Evolutionary conservation across 495 filamentous ascomycete genomes (phyloP), one percentile per base, ranked within the genome.

Genomic region (Lophiotrema nucula): DNA sequence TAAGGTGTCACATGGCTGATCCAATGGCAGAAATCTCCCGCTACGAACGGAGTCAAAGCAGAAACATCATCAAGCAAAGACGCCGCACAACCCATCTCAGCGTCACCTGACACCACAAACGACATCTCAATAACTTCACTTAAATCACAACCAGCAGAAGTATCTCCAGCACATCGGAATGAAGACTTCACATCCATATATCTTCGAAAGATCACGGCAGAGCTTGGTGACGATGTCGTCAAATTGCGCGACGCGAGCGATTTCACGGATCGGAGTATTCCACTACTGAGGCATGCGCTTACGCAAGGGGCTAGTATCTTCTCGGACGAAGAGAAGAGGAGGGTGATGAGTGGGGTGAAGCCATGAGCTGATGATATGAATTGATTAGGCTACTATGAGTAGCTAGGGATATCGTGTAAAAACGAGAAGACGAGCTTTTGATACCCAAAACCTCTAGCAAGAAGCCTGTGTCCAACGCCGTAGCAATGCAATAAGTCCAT

Each of bases 151-250:
- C 37, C 37, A 23, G 31, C 27, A 12, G 22, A 51, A 51, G 11
- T 16, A 18, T 6, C 18, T 11, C 41, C 18, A 15, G 45, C 1
- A 26, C 42, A 21, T 28, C 56, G 22, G 21, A 43, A 25, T 26
- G 61, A 68, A 33, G 53, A 56, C n/a, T 69, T 69, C 50, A 22
- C 43, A 6, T 47, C 56, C 15, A 57, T 61, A 68, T 89, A 89
- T 69, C 78, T 89, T 57, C 78, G 80, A 39, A 78, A 77, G 50
- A 72, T 84, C 16, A 87, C 87, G 4, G 69, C 74, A 10, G 85
- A 89, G 56, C 87, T 89, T 53, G 83, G 81, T 8, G 84, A 89
- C 31, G 87, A 89, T 67, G 73, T 90, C 23, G 83, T 89, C 70
- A 77, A 78, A 57, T 67, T 89, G 10, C 81, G 87, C 23, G 69